A percentile compares a stretch with the other conserved stretches of the same genome.
phyloP scores from a whole-genome alignment of 2,329 filamentous ascomycete genomes.

The Harringtonia aguacate region DNA sequence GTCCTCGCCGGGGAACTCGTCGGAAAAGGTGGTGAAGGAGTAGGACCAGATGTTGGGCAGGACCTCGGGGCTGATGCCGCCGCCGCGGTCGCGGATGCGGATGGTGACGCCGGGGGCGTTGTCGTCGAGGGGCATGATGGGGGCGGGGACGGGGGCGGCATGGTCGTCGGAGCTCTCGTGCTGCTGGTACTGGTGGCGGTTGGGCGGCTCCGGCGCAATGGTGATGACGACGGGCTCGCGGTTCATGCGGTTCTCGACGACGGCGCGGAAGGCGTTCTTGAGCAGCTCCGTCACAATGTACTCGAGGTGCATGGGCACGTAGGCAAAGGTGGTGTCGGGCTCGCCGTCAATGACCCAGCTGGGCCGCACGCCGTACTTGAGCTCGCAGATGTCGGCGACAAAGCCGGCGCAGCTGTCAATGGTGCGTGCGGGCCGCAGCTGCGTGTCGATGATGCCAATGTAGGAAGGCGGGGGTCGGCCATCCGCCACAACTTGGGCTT shows the following conservation, averaged over 20 bases:
- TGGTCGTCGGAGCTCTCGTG: background rate
- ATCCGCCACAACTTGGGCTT: background rate
- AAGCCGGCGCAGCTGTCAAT: conserved; percentile 79
- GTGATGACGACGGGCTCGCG: conserved; percentile 82
- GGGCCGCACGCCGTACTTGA: conserved; percentile 86
- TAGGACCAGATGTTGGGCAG: conserved; percentile 91
- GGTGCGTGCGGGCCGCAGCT: conserved; percentile 68
- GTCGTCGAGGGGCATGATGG: conserved; percentile 48
- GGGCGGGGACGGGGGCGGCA: conserved; percentile 11
- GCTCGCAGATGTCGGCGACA: conserved; percentile 91
- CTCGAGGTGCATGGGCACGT: conserved; percentile 90
- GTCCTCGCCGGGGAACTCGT: conserved; percentile 34
- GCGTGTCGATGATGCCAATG: conserved; percentile 89
- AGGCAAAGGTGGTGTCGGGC: conserved; percentile 79
- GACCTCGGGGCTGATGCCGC: conserved; percentile 78
- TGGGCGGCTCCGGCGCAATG: conserved; percentile 58
- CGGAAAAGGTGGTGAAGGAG: conserved; percentile 89
- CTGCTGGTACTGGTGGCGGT: background rate
- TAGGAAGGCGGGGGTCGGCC: conserved; percentile 40
- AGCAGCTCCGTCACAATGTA: conserved; percentile 95
- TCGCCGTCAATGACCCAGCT: conserved; percentile 74
- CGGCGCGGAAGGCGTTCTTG: conserved; percentile 93
- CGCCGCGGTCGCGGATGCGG: conserved; percentile 88
- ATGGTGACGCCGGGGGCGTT: conserved; percentile 82
- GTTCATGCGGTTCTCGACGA: conserved; percentile 72